Evolutionary conservation across 1,284 basidiomycete genomes (phyloP).

Genomic region (Stereum hirsutum): DNA sequence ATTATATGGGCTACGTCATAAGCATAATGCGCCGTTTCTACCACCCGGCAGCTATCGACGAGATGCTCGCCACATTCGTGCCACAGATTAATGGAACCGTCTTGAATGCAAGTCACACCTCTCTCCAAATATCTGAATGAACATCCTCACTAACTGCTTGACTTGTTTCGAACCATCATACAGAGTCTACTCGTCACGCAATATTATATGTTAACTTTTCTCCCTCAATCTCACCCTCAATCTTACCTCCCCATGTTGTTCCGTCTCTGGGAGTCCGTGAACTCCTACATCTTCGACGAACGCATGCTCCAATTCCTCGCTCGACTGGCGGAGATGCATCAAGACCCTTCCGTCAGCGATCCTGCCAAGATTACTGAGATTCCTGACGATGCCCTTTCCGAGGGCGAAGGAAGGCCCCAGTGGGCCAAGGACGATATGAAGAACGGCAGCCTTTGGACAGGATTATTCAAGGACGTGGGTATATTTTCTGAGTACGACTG

Average conservation of each 20-base stretch:
- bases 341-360: slow-evolving; percentile 65
- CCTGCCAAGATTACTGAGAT: slow-evolving; percentile 53
- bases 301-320: slow-evolving; percentile 70
- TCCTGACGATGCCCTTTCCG: slow-evolving; percentile 62
- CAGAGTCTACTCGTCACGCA: slow-evolving; percentile 73
- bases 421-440: slow-evolving; percentile 40
- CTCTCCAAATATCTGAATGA: slow-evolving; percentile 2
- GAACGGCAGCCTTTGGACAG: slow-evolving; percentile 43
- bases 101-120: slow-evolving; percentile 47
- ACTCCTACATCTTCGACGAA: slow-evolving; percentile 80
- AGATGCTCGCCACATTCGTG: slow-evolving; percentile 82
- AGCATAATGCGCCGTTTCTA: slow-evolving; percentile 83
- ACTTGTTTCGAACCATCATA: slow-evolving; percentile 5
- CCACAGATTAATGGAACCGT: slow-evolving; percentile 70
- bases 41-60: slow-evolving; percentile 79
- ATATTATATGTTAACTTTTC: slow-evolving; percentile 75
- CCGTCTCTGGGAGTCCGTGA: slow-evolving; percentile 75
- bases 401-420: slow-evolving; percentile 50
- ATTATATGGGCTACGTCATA: slow-evolving; percentile 81
- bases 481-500: slow-evolving; percentile 87
- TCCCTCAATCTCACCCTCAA: slow-evolving; percentile 73
- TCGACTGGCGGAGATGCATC: slow-evolving; percentile 64
- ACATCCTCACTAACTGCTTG: slow-evolving; percentile 3
- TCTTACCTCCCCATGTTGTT: slow-evolving; percentile 76
- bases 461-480: slow-evolving; percentile 74